These are phyloP conservation scores for Nannochloropsis granulata DNA, from an alignment of 108 stramenopile genomes.

Conservation along the genomic window DNA sequence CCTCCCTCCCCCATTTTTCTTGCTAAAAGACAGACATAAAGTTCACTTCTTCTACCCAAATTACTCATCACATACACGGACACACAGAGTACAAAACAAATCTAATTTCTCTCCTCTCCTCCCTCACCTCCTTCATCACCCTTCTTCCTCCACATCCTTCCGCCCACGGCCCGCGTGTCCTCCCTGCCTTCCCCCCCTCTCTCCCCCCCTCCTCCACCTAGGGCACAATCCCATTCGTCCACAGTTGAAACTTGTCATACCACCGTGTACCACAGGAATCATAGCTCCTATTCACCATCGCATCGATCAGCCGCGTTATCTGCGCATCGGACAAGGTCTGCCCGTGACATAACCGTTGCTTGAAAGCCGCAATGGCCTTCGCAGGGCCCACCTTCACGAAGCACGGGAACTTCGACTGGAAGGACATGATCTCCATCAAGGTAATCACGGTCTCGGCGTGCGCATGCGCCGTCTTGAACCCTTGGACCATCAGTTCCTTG, in stretches of 20 bases:
- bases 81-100: no score
- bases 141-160: no score
- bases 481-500: conserved; percentile 13
- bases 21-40: no score
- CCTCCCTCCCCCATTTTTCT: no score
- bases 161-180: no score
- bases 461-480: conserved; percentile 27
- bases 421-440: conserved; percentile 95
- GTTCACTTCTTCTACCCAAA: no score
- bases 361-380: conserved; percentile 27
- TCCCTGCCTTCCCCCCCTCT: no score
- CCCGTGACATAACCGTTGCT: conserved; percentile 24
- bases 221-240: conserved; percentile 36
- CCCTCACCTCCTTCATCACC: no score
- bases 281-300: conserved; percentile 12
- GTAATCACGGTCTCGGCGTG: conserved; percentile 56
- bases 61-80: no score
- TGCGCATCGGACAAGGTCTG: conserved; percentile 14
- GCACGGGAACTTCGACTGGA: conserved; percentile 80
- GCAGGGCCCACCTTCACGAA: conserved; percentile 51
- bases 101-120: no score
- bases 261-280: conserved; percentile 23
- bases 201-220: neutral
- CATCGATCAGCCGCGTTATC: neutral
- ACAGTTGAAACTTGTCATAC: conserved; percentile 40